Evolutionary conservation across 108 stramenopile species (phyloP).

Genomic region (Schizochytrium sp.): DNA sequence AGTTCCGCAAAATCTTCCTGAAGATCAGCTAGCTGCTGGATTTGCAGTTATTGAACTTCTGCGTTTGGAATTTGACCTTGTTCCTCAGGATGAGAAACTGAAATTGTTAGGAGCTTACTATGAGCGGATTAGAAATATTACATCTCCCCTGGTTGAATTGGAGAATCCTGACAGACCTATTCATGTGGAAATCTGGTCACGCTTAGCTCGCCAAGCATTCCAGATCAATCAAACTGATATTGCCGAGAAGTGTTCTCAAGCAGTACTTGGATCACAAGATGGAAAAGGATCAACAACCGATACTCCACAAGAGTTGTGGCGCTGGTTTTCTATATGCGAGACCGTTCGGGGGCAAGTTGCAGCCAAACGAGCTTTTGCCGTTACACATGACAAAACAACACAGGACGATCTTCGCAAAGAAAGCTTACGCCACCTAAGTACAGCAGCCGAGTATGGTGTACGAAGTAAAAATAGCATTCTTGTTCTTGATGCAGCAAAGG

Average conservation of each 20-base stretch:
- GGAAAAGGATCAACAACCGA: background rate
- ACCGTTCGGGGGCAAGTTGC: conserved; percentile 63
- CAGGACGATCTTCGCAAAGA: conserved; percentile 69
- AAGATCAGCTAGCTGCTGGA: conserved; percentile 14
- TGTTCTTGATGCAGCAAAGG: conserved; percentile 66
- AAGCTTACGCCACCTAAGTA: conserved; percentile 63
- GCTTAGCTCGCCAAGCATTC: background rate
- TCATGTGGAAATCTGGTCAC: conserved; percentile 33
- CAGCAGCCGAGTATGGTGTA: conserved; percentile 61
- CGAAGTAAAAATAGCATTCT: conserved; percentile 34
- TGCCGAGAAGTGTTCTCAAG: background rate
- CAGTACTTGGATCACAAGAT: background rate
- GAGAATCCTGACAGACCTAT: background rate
- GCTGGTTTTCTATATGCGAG: conserved; percentile 70
- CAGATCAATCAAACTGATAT: background rate
- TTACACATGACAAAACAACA: conserved; percentile 68
- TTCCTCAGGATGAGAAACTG: conserved; percentile 9
- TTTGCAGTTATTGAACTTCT: conserved; percentile 39
- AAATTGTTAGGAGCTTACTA: background rate
- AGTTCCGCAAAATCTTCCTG: background rate
- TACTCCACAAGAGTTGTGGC: conserved; percentile 61
- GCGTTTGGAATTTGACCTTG: background rate
- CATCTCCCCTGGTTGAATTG: too few relatives aligned
- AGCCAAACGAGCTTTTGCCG: conserved; percentile 59
- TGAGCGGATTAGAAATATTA: background rate